These are phyloP conservation scores for Tricholoma saponaceum DNA, from an alignment of 768 basidiomycete genomes.

Conservation along the genomic window DNA sequence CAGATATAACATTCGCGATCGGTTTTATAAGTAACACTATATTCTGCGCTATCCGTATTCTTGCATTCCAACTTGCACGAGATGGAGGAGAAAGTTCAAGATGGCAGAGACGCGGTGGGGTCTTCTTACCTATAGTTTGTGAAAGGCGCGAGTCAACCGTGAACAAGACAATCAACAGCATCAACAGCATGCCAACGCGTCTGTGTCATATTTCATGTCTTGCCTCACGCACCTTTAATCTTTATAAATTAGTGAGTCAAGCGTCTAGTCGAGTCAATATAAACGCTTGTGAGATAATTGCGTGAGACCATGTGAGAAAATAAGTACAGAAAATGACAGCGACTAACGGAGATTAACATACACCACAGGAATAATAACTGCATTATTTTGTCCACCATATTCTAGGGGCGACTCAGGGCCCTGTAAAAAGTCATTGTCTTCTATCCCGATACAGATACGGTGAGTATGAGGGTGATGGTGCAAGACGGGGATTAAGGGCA, in stretches of 20 bases:
- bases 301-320: background rate
- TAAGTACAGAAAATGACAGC: background rate
- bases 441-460: background rate
- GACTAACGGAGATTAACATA: background rate
- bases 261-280: background rate
- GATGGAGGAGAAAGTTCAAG: too few relatives aligned
- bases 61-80: too few relatives aligned
- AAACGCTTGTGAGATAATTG: conserved; percentile 1
- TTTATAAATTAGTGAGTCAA: background rate
- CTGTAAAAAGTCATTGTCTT: background rate
- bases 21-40: too few relatives aligned
- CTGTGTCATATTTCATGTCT: too few relatives aligned
- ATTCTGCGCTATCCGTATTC: too few relatives aligned
- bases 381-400: background rate
- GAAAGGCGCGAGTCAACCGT: too few relatives aligned
- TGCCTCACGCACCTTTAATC: background rate
- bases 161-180: background rate
- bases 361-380: background rate
- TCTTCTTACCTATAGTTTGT: too few relatives aligned
- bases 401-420: background rate
- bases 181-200: background rate
- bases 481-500: background rate
- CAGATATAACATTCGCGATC: too few relatives aligned
- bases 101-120: too few relatives aligned
- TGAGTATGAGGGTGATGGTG: background rate